Percentiles rank a stretch among this genome's conserved stretches.
phyloP scores from a whole-genome alignment of 208 protist species.

The Trypanosoma theileri region DNA sequence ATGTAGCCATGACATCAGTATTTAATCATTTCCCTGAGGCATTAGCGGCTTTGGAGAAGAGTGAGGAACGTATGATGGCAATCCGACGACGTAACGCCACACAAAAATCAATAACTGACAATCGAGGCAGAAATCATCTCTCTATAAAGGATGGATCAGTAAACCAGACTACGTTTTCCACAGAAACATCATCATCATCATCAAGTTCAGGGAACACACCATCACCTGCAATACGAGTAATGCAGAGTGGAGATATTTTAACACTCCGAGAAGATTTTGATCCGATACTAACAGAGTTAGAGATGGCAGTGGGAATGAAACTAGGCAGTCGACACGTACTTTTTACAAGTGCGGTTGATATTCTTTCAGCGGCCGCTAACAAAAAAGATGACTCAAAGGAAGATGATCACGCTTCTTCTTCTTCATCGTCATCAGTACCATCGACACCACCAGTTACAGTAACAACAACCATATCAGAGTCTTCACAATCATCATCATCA shows the following conservation, averaged over 20 bases:
- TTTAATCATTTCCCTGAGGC: conserved; percentile 72
- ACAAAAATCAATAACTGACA: conserved; percentile 8
- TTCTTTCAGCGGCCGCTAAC: conserved; percentile 32
- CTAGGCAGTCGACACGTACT: conserved; percentile 84
- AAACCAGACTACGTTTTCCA: neutral
- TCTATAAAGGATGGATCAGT: neutral
- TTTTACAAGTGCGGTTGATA: conserved; percentile 72
- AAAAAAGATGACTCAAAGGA: neutral
- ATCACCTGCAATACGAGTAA: conserved; percentile 15
- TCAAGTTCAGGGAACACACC: conserved; percentile 4
- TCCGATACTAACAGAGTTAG: conserved; percentile 70
- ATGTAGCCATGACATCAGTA: conserved; percentile 58
- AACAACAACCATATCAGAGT: neutral
- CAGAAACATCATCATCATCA: conserved; percentile 19
- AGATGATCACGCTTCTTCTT: neutral
- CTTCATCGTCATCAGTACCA: neutral
- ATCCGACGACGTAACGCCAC: conserved; percentile 44
- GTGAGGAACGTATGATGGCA: conserved; percentile 46
- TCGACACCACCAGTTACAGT: neutral
- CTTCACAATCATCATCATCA: too few relatives aligned
- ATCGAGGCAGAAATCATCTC: too few relatives aligned
- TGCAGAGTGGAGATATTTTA: conserved; percentile 77
- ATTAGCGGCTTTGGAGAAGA: conserved; percentile 54
- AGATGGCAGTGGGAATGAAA: conserved; percentile 80
- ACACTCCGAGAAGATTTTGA: conserved; percentile 84